Evolutionary conservation across 371 early-diverging fungal genomes (phyloP).

Genomic region (Rhizomucor miehei): DNA sequence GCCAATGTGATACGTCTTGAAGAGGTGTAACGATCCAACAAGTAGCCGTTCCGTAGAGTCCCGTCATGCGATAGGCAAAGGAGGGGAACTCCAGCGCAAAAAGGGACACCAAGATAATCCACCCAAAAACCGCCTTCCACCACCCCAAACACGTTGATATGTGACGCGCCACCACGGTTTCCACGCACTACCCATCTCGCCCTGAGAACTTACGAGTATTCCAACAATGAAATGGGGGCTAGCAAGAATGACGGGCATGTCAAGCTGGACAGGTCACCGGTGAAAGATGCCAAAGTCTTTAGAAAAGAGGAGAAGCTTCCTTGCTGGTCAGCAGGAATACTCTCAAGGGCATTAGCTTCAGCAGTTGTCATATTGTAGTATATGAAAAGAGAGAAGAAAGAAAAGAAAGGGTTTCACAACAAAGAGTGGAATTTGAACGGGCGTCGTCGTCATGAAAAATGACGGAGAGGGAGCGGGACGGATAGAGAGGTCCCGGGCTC

Average conservation of each 20-base stretch:
- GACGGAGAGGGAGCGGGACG: too few species aligned
- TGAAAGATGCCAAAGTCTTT: slow-evolving; percentile 70
- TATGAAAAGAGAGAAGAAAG: too few species aligned
- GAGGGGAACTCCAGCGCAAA: neutral
- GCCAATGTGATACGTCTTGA: neutral
- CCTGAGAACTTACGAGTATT: slow-evolving; percentile 65
- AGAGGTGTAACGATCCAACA: neutral
- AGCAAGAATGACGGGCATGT: slow-evolving; percentile 80
- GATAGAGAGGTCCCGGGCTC: too few species aligned
- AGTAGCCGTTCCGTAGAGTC: too few species aligned
- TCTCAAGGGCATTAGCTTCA: slow-evolving; percentile 33
- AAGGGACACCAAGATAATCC: neutral
- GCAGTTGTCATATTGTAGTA: slow-evolving; percentile 13
- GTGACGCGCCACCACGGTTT: too few species aligned
- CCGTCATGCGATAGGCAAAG: too few species aligned
- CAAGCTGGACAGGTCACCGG: slow-evolving; percentile 76
- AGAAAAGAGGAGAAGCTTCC: slow-evolving; percentile 71
- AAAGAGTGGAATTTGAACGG: too few species aligned
- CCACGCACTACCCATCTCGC: too few species aligned
- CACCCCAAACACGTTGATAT: too few species aligned
- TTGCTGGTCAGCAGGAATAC: slow-evolving; percentile 65
- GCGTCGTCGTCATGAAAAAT: too few species aligned
- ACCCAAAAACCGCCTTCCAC: too few species aligned
- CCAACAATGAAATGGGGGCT: slow-evolving; percentile 72
- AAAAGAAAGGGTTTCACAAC: too few species aligned